A percentile compares a stretch with the other conserved stretches of the same genome.
phyloP scores from a whole-genome alignment of 169 alveolate species.

The Amoebophrya sp. region DNA sequence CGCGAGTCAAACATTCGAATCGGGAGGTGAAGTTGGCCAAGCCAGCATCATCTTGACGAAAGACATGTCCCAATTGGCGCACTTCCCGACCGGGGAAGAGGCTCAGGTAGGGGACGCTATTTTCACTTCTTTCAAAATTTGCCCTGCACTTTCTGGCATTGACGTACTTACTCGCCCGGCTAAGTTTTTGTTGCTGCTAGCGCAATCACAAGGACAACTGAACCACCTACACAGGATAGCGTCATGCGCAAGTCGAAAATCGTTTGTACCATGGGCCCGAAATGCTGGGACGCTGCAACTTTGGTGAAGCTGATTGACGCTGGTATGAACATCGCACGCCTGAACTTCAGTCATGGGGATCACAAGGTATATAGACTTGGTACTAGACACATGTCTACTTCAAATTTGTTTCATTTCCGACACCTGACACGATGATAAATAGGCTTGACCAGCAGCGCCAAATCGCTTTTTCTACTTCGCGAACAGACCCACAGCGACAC shows the following conservation, averaged over 20 bases:
- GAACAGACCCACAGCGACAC: no score
- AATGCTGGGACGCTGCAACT: conserved; percentile 80
- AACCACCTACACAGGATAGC: neutral
- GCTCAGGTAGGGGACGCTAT: no score
- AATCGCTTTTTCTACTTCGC: no score
- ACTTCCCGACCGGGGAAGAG: neutral
- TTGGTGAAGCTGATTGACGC: conserved; percentile 78
- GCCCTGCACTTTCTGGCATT: no score
- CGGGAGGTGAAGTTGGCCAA: neutral
- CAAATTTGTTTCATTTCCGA: no score
- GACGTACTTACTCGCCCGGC: no score
- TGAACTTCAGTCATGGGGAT: conserved; percentile 96
- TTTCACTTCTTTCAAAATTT: no score
- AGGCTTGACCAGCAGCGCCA: no score
- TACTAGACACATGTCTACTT: no score
- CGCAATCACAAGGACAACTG: no score
- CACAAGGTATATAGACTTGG: conserved; percentile 90
- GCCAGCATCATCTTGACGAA: neutral
- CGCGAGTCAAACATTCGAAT: neutral
- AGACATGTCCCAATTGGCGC: neutral
- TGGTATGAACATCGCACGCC: conserved; percentile 95
- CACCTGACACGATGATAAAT: no score
- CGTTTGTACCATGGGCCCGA: conserved; percentile 95
- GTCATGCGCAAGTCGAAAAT: conserved; percentile 59
- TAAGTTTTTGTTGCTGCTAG: no score